Evolutionary conservation across 768 basidiomycete species (phyloP).

Genomic region (Leccinum aurantiacum): DNA sequence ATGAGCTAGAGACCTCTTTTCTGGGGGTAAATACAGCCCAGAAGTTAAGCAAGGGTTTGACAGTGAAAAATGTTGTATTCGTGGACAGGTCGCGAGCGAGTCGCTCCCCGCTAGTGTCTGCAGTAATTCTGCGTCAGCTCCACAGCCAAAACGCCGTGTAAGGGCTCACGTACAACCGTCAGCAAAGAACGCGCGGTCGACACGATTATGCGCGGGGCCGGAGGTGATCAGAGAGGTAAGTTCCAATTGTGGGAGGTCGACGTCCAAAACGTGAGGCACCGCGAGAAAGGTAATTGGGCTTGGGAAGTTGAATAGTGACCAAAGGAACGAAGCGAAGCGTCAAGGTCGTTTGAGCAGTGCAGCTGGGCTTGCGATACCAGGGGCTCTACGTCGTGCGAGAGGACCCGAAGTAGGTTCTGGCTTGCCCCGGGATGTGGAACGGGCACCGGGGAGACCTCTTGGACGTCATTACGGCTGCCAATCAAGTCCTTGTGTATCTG

Average conservation of each 20-base stretch:
- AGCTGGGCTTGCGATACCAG: slow-evolving; percentile 21
- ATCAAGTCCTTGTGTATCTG: slow-evolving; percentile 24
- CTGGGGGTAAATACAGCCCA: slow-evolving; percentile 81
- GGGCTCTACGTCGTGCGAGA: slow-evolving; percentile 19
- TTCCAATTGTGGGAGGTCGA: slow-evolving; percentile 46
- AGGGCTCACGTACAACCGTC: slow-evolving; percentile 63
- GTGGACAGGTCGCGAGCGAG: slow-evolving; percentile 67
- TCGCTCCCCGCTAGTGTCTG: slow-evolving; percentile 58
- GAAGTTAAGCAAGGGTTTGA: slow-evolving; percentile 74
- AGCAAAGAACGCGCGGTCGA: slow-evolving; percentile 74
- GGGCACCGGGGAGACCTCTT: slow-evolving; percentile 13
- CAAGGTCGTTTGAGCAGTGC: slow-evolving; percentile 27
- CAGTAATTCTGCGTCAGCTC: background rate
- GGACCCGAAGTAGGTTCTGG: slow-evolving; percentile 16
- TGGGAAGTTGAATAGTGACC: slow-evolving; percentile 8
- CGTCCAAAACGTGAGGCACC: slow-evolving; percentile 4
- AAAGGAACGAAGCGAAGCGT: background rate
- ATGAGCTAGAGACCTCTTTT: slow-evolving; percentile 49
- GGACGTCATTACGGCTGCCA: slow-evolving; percentile 6
- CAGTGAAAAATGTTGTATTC: slow-evolving; percentile 76
- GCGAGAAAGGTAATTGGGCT: slow-evolving; percentile 16
- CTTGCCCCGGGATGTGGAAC: slow-evolving; percentile 6
- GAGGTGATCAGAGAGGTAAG: slow-evolving; percentile 58
- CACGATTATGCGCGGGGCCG: slow-evolving; percentile 62
- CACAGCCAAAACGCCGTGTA: background rate